Evolutionary conservation across 345 rosid species (phyloP).

Genomic region (Hibiscus tridactylites): DNA sequence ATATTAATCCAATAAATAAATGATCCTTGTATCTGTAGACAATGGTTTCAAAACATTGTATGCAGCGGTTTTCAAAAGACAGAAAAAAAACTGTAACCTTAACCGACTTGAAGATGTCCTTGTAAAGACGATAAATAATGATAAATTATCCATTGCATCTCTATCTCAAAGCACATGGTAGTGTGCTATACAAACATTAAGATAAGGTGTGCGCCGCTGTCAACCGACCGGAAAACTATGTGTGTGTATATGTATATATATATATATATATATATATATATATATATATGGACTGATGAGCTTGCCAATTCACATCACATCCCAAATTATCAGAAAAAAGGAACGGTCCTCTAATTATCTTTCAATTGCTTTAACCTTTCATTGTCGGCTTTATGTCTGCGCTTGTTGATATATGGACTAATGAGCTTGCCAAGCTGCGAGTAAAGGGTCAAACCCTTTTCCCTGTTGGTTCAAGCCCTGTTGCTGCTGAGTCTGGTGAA

Average conservation of each 20-base stretch:
- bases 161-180: background rate
- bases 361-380: background rate
- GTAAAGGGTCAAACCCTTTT: constrained; percentile 21
- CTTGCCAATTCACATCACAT: background rate
- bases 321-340: background rate
- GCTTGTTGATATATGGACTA: constrained; percentile 38
- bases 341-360: background rate
- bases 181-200: background rate
- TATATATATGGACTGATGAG: too few species aligned
- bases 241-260: too few species aligned
- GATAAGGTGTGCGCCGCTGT: background rate
- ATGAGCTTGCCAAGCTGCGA: constrained; percentile 27
- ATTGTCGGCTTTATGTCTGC: constrained; percentile 28
- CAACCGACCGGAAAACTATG: background rate
- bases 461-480: background rate
- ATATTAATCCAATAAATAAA: too few species aligned
- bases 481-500: background rate
- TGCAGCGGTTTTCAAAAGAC: too few species aligned
- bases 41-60: background rate
- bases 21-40: background rate
- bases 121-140: too few species aligned
- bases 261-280: too few species aligned
- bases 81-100: too few species aligned
- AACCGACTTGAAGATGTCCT: too few species aligned
- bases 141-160: background rate